phyloP scores from a whole-genome alignment of 306 rosid species.

The Dryas alaskensis region DNA sequence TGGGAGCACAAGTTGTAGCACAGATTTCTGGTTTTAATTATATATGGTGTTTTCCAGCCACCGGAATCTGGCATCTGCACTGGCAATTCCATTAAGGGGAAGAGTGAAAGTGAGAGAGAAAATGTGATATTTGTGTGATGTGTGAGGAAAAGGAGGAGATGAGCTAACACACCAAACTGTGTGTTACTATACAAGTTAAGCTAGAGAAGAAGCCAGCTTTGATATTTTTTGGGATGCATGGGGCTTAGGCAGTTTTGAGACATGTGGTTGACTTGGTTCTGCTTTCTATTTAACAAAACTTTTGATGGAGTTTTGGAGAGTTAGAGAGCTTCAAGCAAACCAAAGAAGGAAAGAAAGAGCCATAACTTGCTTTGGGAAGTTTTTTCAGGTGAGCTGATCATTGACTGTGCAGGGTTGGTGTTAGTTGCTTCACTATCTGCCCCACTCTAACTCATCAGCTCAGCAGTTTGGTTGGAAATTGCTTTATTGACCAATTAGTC shows the following conservation, averaged over 20 bases:
- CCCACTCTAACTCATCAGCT: slow-evolving; percentile 36
- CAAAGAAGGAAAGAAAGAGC: slow-evolving; percentile 10
- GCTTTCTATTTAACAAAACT: slow-evolving; percentile 20
- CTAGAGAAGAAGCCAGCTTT: slow-evolving; percentile 33
- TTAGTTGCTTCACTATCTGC: slow-evolving; percentile 72
- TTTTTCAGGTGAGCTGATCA: slow-evolving; percentile 63
- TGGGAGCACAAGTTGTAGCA: slow-evolving; percentile 61
- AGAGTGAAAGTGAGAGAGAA: slow-evolving; percentile 23
- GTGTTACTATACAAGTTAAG: slow-evolving; percentile 24
- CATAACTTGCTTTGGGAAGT: slow-evolving; percentile 15
- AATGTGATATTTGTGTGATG: slow-evolving; percentile 35
- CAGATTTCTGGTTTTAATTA: slow-evolving; percentile 59
- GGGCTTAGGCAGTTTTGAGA: slow-evolving; percentile 18
- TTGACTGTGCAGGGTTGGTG: slow-evolving; percentile 56
- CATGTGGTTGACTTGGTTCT: slow-evolving; percentile 28
- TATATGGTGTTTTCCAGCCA: slow-evolving; percentile 40
- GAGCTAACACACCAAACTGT: slow-evolving; percentile 82
- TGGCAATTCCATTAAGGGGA: slow-evolving; percentile 29
- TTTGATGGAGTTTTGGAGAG: slow-evolving; percentile 24
- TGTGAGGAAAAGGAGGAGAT: slow-evolving; percentile 44
- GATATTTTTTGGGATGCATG: slow-evolving; percentile 27
- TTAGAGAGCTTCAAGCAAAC: slow-evolving; percentile 38
- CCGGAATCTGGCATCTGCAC: slow-evolving; percentile 55
- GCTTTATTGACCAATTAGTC: background rate
- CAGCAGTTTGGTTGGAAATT: slow-evolving; percentile 38